phyloP scores from a whole-genome alignment of 176 grass and related monocot genomes.

The Rhynchospora tenuis region DNA sequence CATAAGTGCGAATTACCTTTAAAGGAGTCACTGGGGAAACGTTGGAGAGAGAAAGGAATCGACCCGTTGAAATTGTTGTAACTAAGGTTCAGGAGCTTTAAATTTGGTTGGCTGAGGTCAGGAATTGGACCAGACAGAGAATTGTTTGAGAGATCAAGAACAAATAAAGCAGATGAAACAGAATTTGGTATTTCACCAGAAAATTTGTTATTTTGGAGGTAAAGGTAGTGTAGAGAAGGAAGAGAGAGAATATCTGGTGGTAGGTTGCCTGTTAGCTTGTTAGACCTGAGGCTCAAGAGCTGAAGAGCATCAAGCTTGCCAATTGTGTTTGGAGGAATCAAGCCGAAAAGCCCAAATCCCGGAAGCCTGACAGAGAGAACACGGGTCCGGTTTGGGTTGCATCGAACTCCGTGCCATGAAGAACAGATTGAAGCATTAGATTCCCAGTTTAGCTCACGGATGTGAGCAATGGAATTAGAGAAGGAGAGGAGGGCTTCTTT shows the following conservation, averaged over 20 bases:
- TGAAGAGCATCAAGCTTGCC: conserved; percentile 65
- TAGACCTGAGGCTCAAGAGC: conserved; percentile 85
- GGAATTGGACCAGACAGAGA: conserved; percentile 82
- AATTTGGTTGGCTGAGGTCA: conserved; percentile 46
- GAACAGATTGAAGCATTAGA: conserved; percentile 60
- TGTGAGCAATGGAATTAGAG: conserved; percentile 44
- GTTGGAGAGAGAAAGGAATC: conserved; percentile 68
- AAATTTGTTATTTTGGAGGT: conserved; percentile 85
- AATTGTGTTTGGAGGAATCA: conserved; percentile 69
- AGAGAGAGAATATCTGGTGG: conserved; percentile 64
- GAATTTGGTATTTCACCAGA: conserved; percentile 70
- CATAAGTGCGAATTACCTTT: conserved; percentile 69
- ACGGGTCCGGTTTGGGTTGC: conserved; percentile 39
- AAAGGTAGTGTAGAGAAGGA: conserved; percentile 67
- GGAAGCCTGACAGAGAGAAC: conserved; percentile 68
- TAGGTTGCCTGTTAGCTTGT: conserved; percentile 59
- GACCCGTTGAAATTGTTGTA: conserved; percentile 69
- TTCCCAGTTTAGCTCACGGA: conserved; percentile 67
- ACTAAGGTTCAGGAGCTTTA: conserved; percentile 79
- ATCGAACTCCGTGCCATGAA: conserved; percentile 83
- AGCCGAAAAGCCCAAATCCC: conserved; percentile 67
- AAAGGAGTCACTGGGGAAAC: conserved; percentile 66
- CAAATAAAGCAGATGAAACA: conserved; percentile 43
- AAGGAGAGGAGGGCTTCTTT: conserved; percentile 84
- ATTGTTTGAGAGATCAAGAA: conserved; percentile 84